Evolutionary conservation across 257 asterid species (phyloP).

Genomic region (Euphrasia confusa): DNA sequence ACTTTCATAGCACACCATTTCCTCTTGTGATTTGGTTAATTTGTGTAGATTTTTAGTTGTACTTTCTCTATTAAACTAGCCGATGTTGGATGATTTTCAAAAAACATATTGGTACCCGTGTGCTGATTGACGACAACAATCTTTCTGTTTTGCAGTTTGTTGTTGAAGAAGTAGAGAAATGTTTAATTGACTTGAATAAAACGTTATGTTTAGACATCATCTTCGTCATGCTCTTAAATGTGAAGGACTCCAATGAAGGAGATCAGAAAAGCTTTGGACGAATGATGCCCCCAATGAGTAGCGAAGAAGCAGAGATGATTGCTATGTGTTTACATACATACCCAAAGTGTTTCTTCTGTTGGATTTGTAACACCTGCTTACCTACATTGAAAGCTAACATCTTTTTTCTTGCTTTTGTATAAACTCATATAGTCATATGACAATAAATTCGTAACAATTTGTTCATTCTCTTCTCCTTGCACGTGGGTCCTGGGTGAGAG

Average conservation of each 20-base stretch:
- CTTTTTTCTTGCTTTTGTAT: slow-evolving; percentile 17
- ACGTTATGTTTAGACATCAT: slow-evolving; percentile 13
- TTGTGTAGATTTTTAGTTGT: background rate
- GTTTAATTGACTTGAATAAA: slow-evolving; percentile 24
- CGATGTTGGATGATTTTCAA: slow-evolving; percentile 11
- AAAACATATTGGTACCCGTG: background rate
- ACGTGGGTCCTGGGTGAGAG: slow-evolving; percentile 9
- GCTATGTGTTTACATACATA: background rate
- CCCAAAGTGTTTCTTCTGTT: slow-evolving; percentile 21
- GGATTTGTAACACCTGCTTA: slow-evolving; percentile 19
- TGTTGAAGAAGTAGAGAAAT: slow-evolving; percentile 22
- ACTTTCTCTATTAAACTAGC: background rate
- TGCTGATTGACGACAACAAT: slow-evolving; percentile 4
- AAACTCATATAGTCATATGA: background rate
- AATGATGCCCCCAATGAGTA: slow-evolving; percentile 19
- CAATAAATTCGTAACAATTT: slow-evolving; percentile 31
- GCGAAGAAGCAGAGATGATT: slow-evolving; percentile 25
- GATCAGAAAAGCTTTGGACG: slow-evolving; percentile 4
- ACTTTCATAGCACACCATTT: background rate
- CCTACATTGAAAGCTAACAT: slow-evolving; percentile 23
- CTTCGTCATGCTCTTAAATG: slow-evolving; percentile 5
- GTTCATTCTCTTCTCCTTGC: slow-evolving; percentile 17
- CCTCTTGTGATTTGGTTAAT: background rate
- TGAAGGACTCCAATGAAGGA: slow-evolving; percentile 12
- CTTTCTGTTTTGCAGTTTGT: slow-evolving; percentile 28